phyloP scores from a whole-genome alignment of 352 stramenopile genomes.

The Globisporangium nunn region DNA sequence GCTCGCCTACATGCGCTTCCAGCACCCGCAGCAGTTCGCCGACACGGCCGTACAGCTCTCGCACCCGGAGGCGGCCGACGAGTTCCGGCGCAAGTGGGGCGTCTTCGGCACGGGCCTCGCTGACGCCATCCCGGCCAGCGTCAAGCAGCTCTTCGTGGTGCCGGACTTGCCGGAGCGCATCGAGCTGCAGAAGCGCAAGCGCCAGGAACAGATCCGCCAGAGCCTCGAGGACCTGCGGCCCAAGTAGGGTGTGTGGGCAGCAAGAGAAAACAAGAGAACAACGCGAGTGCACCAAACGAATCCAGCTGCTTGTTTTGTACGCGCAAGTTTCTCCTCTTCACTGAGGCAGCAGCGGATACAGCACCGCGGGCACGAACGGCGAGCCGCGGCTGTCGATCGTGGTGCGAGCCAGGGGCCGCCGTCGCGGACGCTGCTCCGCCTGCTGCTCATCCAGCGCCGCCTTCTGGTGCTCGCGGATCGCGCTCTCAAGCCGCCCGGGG shows the following conservation, averaged over 20 bases:
- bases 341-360: constrained; percentile 45
- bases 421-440: neutral
- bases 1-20: constrained; percentile 74
- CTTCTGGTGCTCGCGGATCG: constrained; percentile 27
- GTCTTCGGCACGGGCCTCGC: constrained; percentile 76
- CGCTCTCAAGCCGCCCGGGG: constrained; percentile 24
- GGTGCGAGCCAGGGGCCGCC: constrained; percentile 6
- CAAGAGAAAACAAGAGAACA: neutral
- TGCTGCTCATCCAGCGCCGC: constrained; percentile 7
- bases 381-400: constrained; percentile 11
- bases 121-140: constrained; percentile 52
- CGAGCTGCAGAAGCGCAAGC: constrained; percentile 63
- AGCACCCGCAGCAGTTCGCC: constrained; percentile 78
- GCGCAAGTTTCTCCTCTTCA: neutral
- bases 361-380: constrained; percentile 40
- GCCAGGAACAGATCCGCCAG: constrained; percentile 62
- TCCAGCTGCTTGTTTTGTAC: neutral
- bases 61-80: constrained; percentile 65
- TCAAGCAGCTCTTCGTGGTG: constrained; percentile 64
- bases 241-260: constrained; percentile 41
- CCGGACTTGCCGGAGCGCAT: constrained; percentile 63
- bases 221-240: constrained; percentile 68
- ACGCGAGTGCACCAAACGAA: neutral
- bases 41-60: constrained; percentile 75
- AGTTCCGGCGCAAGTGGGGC: constrained; percentile 71